Base-by-base conservation (phyloP, 805 yeast species). In the Lipomyces orientalis region DNA sequence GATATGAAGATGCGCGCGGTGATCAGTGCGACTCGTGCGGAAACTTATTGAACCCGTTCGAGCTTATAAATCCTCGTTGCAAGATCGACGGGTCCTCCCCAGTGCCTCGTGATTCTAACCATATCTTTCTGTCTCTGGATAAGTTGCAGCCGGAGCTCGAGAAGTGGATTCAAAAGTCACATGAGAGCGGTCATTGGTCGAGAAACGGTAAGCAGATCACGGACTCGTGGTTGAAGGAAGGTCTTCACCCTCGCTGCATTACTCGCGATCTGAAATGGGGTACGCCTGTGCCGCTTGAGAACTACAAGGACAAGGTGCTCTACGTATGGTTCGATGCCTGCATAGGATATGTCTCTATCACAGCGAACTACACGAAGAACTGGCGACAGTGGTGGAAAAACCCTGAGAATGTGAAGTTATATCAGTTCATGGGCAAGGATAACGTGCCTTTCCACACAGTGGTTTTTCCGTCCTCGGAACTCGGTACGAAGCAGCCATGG, bases 11-110 rank as follows among this genome's bases (percentile, higher is more conserved):
- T 78, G 99, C 99, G 39, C 88, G 99, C 80, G 99, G 99, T 74
- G 99, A 95, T 80, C 99, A 95, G 83, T 95, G 99, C 85, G 99
- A 95, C 80, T 89, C 89, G 75, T 95, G 99, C 84, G 99, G 99
- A 72, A 81, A 82, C 68, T 83, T 95, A 72, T 84, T 95, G 74
- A 90, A 94, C 78, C 97, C 99, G 61, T 90, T 93, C 76, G 98
- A 95, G 80, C 86, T 95, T 78, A 88, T 94, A 72, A 86, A 93
- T 71, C 98, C 99, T 64, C 90, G 97, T 74, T 95, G 99, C 86
- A 94, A 95, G 81, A 81, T 95, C 69, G 99, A 95, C 77, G 85
- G 87, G 73, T 85, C 92, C 58, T 83, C 89, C 10, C 99, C 99
- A 46, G 86, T 86, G 61, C 89, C 90, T 62, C 87, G 87, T 74